Evolutionary conservation across 192 early-diverging fungal species (phyloP).

Genomic region (Geranomyces variabilis): DNA sequence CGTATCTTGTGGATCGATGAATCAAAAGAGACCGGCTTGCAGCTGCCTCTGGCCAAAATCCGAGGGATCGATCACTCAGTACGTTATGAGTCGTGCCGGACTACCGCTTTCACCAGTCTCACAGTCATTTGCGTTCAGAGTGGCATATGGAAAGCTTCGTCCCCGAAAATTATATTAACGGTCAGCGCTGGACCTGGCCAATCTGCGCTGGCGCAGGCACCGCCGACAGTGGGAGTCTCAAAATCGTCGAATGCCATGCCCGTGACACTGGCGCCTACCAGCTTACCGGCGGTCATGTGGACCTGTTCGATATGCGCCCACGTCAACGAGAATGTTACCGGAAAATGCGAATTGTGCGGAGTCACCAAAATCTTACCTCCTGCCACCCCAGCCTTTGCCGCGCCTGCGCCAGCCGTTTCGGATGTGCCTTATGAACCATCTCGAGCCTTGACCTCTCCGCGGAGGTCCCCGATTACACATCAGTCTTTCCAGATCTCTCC

Average conservation of each 20-base stretch:
- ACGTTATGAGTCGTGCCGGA: background rate
- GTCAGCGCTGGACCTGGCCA: constrained; percentile 32
- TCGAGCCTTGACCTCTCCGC: too few relatives aligned
- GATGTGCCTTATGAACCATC: too few relatives aligned
- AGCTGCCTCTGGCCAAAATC: constrained; percentile 25
- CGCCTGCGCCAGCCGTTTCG: background rate
- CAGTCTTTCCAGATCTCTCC: constrained; percentile 10
- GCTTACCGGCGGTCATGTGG: constrained; percentile 28
- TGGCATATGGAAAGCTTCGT: constrained; percentile 47
- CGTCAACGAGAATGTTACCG: background rate
- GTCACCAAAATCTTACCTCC: constrained; percentile 36
- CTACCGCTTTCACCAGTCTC: too few relatives aligned
- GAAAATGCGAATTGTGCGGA: constrained; percentile 62
- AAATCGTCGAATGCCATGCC: constrained; percentile 15
- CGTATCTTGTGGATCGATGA: constrained; percentile 82
- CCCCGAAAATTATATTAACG: constrained; percentile 68
- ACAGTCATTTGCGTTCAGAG: constrained; percentile 4
- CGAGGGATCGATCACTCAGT: constrained; percentile 23
- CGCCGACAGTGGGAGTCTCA: background rate
- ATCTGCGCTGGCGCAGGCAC: constrained; percentile 29
- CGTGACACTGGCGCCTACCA: background rate
- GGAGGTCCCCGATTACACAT: too few relatives aligned
- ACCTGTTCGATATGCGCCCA: constrained; percentile 40
- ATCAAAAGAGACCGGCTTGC: background rate
- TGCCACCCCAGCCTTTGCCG: background rate